Conservation (phyloP, 2,329 filamentous ascomycete species). For the Sporothrix humicola region DNA sequence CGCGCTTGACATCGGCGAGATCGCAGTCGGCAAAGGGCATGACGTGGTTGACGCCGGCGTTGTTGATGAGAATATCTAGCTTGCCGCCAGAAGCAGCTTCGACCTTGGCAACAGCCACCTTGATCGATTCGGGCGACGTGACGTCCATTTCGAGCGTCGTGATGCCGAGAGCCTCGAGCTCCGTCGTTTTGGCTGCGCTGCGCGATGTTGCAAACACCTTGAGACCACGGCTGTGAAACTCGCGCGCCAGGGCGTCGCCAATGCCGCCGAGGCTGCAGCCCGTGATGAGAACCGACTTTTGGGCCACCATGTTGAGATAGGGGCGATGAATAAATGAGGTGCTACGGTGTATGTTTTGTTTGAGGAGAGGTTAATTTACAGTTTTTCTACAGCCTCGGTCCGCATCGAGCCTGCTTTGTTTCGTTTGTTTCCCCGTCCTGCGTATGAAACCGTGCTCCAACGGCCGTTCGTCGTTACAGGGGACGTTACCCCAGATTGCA, state of each 20-base stretch:
- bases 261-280: constrained; percentile 46
- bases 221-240: constrained; percentile 43
- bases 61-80: constrained; percentile 40
- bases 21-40: constrained; percentile 38
- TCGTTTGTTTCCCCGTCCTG: neutral
- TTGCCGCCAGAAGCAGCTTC: neutral
- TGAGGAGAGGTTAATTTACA: neutral
- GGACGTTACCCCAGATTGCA: neutral
- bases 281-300: constrained; percentile 43
- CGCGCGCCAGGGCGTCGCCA: constrained; percentile 44
- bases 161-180: constrained; percentile 40
- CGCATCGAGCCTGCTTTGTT: neutral
- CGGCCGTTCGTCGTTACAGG: neutral
- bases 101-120: constrained; percentile 37
- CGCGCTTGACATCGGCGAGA: constrained; percentile 33
- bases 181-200: constrained; percentile 39
- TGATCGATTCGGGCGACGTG: constrained; percentile 41
- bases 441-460: too few species aligned
- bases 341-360: neutral
- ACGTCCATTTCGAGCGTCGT: constrained; percentile 44
- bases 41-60: constrained; percentile 37
- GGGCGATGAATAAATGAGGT: neutral
- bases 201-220: constrained; percentile 45
- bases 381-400: neutral
- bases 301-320: neutral